A percentile compares a stretch with the other conserved stretches of the same genome.
These are phyloP conservation scores for Fusarium miscanthi DNA, from an alignment of 2,329 filamentous ascomycete species.

Conservation along the genomic window DNA sequence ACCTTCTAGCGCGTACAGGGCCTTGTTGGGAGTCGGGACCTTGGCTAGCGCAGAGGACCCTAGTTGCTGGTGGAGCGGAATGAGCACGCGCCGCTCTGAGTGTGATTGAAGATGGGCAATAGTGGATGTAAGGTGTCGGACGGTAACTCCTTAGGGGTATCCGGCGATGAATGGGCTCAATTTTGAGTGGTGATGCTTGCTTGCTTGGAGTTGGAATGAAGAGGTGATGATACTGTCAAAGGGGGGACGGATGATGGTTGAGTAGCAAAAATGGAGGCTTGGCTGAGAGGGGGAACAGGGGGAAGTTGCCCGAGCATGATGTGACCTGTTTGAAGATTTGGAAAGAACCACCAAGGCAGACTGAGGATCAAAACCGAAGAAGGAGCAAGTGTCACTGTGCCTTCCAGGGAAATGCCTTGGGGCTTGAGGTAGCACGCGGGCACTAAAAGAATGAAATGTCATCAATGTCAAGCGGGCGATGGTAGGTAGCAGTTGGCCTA, in stretches of 20 bases:
- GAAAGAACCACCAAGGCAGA: slow-evolving; percentile 14
- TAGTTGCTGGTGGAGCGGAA: slow-evolving; percentile 36
- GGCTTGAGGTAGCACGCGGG: background rate
- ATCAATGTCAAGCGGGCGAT: background rate
- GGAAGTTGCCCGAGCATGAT: background rate
- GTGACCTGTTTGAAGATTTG: slow-evolving; percentile 4
- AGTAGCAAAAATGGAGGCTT: slow-evolving; percentile 11
- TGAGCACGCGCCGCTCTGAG: slow-evolving; percentile 25
- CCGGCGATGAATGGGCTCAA: slow-evolving; percentile 38
- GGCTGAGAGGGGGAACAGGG: slow-evolving; percentile 1
- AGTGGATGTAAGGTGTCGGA: slow-evolving; percentile 30
- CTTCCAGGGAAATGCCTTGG: background rate
- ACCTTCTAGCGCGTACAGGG: slow-evolving; percentile 44
- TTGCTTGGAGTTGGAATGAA: slow-evolving; percentile 10
- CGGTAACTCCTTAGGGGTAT: slow-evolving; percentile 31
- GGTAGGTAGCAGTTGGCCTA: slow-evolving; percentile 13
- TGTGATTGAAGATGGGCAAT: slow-evolving; percentile 38
- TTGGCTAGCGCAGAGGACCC: slow-evolving; percentile 20
- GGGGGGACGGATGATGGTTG: background rate
- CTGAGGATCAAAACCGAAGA: background rate
- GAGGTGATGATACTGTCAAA: slow-evolving; percentile 2
- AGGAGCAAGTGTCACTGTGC: background rate
- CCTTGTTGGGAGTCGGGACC: slow-evolving; percentile 24
- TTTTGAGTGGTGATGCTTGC: slow-evolving; percentile 34
- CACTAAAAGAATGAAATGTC: background rate